A percentile compares a stretch with the other conserved stretches of the same genome.
Evolutionary conservation across 805 yeast species (phyloP).

Genomic region (Yarrowia yakushimensis): DNA sequence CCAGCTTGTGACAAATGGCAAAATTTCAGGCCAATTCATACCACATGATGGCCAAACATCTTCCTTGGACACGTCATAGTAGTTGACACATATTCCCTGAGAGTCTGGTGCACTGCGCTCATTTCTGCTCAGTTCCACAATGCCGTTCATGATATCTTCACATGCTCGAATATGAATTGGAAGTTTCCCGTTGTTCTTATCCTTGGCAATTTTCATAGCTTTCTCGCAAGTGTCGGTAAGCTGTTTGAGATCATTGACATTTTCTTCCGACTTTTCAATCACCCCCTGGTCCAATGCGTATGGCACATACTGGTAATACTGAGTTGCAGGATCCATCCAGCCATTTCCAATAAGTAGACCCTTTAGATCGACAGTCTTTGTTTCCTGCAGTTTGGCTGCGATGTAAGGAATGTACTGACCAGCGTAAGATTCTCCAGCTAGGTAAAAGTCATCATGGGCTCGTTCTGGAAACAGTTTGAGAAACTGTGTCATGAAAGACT

Average conservation of each 20-base stretch:
- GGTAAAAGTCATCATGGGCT: constrained; percentile 54
- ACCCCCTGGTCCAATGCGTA: constrained; percentile 60
- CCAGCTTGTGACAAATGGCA: constrained; percentile 49
- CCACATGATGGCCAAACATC: constrained; percentile 88
- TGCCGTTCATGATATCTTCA: constrained; percentile 42
- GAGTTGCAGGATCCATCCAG: constrained; percentile 86
- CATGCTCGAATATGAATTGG: constrained; percentile 37
- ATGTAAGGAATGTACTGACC: constrained; percentile 95
- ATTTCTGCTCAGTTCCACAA: constrained; percentile 36
- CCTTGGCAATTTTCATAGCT: constrained; percentile 30
- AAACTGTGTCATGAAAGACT: constrained; percentile 62
- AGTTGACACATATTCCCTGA: constrained; percentile 61
- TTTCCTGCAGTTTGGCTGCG: constrained; percentile 52
- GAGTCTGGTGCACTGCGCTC: constrained; percentile 27
- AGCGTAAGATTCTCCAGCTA: constrained; percentile 96
- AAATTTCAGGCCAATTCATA: constrained; percentile 80
- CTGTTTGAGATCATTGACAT: constrained; percentile 30
- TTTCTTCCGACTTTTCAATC: constrained; percentile 39
- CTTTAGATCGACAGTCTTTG: constrained; percentile 45
- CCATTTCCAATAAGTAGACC: constrained; percentile 87
- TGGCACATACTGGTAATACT: constrained; percentile 76
- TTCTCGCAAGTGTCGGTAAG: constrained; percentile 33
- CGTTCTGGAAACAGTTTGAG: constrained; percentile 73
- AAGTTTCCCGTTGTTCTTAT: constrained; percentile 26
- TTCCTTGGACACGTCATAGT: constrained; percentile 70